Base-by-base conservation (phyloP, 2,329 filamentous ascomycete species). In the Scortechinia acanthostroma region DNA sequence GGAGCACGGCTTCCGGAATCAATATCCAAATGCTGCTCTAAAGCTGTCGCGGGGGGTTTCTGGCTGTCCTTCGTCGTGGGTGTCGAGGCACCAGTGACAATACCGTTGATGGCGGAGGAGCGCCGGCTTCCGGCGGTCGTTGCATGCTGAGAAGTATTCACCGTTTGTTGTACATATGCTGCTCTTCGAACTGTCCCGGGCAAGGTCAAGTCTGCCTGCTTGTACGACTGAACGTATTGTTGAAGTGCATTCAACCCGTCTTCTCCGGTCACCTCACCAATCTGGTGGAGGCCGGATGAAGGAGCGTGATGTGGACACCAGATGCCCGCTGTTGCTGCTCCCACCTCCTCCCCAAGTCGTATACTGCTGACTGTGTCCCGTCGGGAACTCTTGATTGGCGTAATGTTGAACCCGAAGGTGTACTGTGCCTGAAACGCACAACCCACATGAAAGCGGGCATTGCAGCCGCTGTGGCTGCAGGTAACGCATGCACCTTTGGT, bases 161-260 rank as follows among this genome's bases (percentile, higher is more conserved):
- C 62, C 50, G 15, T 13, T 13, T 25, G 16, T 23, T 21, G 42
- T 14, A 16, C 19, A 21, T 42, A 71, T 30, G 80, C 81, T 20
- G 84, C 83, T 57, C 86, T 86, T 46, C 84, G 77, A 42, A 84
- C 78, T 4, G 84, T 87, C 20, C 83, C 83, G 13, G 83, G 87
- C 50, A 86, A 64, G 5, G 78, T 76, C 16, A 82, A 69, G 58
- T 88, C 84, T 3, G 83, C 83, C 57, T 88, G 83, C 58, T 88
- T 88, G 64, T 83, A 87, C 19, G 76, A 81, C 49, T 73, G 73
- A 33, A 76, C 78, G 57, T 77, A 88, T 10, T 84, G 64, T 55
- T 87, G 82, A 43, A 88, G 62, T 4, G 80, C 82, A 51, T 75
- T 83, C 46, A 74, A 59, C 21, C 75, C 76, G 35, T 67, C 67